Percentiles rank a stretch among this genome's conserved stretches.
phyloP scores from a whole-genome alignment of 768 basidiomycete genomes.

The Mycena vulgaris region DNA sequence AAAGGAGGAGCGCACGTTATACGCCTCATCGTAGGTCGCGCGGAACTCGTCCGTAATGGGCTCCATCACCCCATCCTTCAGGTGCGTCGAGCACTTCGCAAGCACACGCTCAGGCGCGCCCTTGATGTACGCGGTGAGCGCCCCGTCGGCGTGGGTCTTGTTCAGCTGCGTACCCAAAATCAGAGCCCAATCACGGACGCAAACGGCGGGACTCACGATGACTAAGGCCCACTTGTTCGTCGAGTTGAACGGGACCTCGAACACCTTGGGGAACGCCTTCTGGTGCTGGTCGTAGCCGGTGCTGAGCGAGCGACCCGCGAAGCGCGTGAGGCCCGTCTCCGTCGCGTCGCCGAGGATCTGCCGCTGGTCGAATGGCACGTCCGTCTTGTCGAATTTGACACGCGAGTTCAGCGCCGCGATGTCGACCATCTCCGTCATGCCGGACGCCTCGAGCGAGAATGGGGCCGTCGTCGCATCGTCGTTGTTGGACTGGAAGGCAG shows the following conservation, averaged over 20 bases:
- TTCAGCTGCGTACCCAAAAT: slow-evolving; percentile 57
- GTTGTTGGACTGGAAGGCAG: slow-evolving; percentile 82
- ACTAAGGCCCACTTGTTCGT: slow-evolving; percentile 83
- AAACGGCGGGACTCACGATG: slow-evolving; percentile 59
- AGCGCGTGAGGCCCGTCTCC: slow-evolving; percentile 79
- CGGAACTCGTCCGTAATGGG: slow-evolving; percentile 73
- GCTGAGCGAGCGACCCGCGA: slow-evolving; percentile 69
- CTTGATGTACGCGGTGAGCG: slow-evolving; percentile 72
- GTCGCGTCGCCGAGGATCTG: slow-evolving; percentile 81
- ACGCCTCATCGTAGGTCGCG: slow-evolving; percentile 70
- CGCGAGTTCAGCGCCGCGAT: slow-evolving; percentile 78
- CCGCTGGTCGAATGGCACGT: slow-evolving; percentile 74
- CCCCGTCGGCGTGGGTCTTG: slow-evolving; percentile 66
- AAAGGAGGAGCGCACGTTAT: slow-evolving; percentile 60
- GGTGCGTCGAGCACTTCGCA: slow-evolving; percentile 72
- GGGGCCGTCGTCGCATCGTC: slow-evolving; percentile 67
- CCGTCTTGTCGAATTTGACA: slow-evolving; percentile 77
- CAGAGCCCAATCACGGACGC: neutral
- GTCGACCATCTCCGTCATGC: slow-evolving; percentile 78
- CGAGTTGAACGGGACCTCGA: slow-evolving; percentile 83
- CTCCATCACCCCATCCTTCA: slow-evolving; percentile 63
- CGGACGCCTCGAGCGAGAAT: slow-evolving; percentile 67
- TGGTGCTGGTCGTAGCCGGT: slow-evolving; percentile 69
- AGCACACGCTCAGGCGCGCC: slow-evolving; percentile 81
- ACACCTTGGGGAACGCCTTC: slow-evolving; percentile 70